phyloP scores from a whole-genome alignment of 306 rosid genomes.

The Heteromeles arbutifolia region DNA sequence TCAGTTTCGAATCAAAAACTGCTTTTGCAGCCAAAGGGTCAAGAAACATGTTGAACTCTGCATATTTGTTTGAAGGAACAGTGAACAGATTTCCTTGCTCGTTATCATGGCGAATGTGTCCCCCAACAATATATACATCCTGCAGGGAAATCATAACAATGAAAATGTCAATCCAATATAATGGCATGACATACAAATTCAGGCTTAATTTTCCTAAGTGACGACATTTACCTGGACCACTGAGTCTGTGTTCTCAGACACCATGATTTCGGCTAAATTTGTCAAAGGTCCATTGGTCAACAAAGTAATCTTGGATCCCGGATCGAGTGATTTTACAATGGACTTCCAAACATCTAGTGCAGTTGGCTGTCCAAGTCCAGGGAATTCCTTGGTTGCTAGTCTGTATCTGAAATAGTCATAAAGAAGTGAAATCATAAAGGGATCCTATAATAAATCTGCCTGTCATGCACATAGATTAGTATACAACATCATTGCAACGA shows the following conservation, averaged over 20 bases:
- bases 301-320: conserved; percentile 45
- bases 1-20: conserved; percentile 39
- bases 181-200: neutral
- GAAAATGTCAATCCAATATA: neutral
- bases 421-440: neutral
- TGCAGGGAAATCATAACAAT: conserved; percentile 9
- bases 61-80: conserved; percentile 50
- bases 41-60: conserved; percentile 58
- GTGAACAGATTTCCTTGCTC: conserved; percentile 53
- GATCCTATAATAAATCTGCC: too few species aligned
- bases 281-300: conserved; percentile 62
- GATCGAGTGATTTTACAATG: conserved; percentile 22
- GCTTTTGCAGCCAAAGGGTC: conserved; percentile 54
- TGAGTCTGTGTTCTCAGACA: conserved; percentile 32
- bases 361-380: conserved; percentile 46
- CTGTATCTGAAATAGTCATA: conserved; percentile 35
- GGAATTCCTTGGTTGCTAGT: conserved; percentile 34
- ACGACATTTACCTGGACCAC: conserved; percentile 29
- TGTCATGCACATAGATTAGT: neutral
- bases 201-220: neutral
- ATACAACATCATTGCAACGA: neutral
- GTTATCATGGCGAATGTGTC: conserved; percentile 27
- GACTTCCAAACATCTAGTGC: conserved; percentile 56
- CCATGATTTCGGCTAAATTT: conserved; percentile 42
- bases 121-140: conserved; percentile 54